Base-by-base conservation (phyloP, 106 monocot genomes). In the Dendrobium chrysotoxum region DNA sequence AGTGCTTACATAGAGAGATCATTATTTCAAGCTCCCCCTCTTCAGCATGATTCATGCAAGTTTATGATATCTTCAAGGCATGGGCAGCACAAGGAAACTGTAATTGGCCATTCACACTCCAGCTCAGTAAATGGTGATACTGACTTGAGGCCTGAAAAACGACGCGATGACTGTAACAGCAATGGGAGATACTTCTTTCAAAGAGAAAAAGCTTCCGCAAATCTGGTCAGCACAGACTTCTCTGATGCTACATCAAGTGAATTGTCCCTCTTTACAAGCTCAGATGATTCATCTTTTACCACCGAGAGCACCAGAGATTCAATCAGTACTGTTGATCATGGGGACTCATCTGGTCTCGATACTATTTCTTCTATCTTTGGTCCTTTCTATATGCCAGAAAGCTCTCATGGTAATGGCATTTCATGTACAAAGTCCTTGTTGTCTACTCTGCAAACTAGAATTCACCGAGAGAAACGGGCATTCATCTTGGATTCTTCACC, bases 241-340 rank as follows among this genome's bases (percentile, higher is more conserved):
- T 97, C 92, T 3, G 96, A 97, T 81, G 88, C 88, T n/a, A 47
- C 90, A 25, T 94, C 92, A 25, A 97, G 97, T 44, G 93, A 97
- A 72, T 92, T 90, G 92, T 92, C 94, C 57, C 86, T 94, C 47
- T 97, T 97, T 72, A 97, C 97, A 28, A 97, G 94, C 83, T 97
- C 97, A 16, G 97, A 97, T 41, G 97, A 97, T 26, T 88, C 97
- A 50, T 97, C 97, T n/a, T 97, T 97, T 66, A 97, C 97, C 23
- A 94, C 97, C 0, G 97, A 97, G 79, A 94, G 92, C 79, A 89
- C 88, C 3, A 89, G 97, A 65, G 88, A 97, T 72, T 97, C 97
- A n/a, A 91, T 94, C 68, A 97, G 97, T 78, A 87, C 87, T 4
- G 83, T 89, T 7, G 97, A 97, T 77, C 82, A 89, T 53, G 79